Evolutionary conservation across 2,329 filamentous ascomycete genomes (phyloP).

Genomic region (Gnomoniopsis sp.): DNA sequence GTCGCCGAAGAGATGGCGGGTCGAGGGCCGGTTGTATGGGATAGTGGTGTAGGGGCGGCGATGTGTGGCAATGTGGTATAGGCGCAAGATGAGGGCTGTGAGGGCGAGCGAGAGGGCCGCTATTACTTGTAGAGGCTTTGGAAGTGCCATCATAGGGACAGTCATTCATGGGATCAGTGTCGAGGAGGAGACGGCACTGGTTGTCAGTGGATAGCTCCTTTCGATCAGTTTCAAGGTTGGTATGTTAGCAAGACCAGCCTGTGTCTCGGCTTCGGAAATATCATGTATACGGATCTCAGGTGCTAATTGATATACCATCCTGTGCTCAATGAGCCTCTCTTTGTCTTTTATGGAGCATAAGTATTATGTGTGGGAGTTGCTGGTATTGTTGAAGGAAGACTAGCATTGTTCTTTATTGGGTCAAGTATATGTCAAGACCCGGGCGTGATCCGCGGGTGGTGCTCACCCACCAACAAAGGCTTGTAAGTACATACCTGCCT

Average conservation of each 20-base stretch:
- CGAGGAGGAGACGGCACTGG: no score
- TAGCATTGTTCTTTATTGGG: no score
- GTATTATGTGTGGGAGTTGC: no score
- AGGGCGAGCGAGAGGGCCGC: constrained; percentile 5
- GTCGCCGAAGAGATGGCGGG: constrained; percentile 16
- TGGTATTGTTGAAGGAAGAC: neutral
- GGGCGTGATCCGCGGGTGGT: neutral
- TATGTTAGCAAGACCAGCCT: no score
- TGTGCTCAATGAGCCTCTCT: no score
- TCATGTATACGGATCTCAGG: no score
- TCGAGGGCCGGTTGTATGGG: constrained; percentile 14
- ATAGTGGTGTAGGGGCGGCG: constrained; percentile 12
- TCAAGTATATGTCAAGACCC: neutral
- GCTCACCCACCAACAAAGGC: constrained; percentile 1
- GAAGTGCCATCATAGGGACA: neutral
- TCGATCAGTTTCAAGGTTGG: no score
- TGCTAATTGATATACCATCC: no score
- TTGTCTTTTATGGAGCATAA: no score
- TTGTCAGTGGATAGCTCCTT: no score
- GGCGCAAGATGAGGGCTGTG: neutral
- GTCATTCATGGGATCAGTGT: neutral
- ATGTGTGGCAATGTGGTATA: constrained; percentile 10
- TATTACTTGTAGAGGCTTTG: neutral
- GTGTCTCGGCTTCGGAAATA: no score
- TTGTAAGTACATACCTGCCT: neutral